A percentile compares a stretch with the other conserved stretches of the same genome.
Conservation (phyloP, 106 monocot species). For the Dendrobium officinale region DNA sequence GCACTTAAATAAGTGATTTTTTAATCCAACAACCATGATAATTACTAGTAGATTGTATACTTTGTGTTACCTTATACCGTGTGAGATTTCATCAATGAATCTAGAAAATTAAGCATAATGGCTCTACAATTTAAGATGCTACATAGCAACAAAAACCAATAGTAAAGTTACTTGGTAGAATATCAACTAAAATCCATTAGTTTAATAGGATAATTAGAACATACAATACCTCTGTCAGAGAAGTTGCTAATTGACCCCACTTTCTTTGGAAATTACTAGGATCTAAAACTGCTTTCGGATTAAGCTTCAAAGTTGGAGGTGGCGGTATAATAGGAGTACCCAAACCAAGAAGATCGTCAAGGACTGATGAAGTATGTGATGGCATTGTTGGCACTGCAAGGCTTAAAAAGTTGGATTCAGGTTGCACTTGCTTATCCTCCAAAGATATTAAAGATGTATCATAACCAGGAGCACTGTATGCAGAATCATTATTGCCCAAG, state of each 20-base stretch:
- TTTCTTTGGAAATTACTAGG: constrained; percentile 88
- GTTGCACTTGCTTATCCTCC: constrained; percentile 17
- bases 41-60: too few relatives aligned
- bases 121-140: too few relatives aligned
- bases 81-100: too few relatives aligned
- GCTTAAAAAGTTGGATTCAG: constrained; percentile 22
- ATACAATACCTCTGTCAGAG: constrained; percentile 53
- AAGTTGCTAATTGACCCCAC: constrained; percentile 71
- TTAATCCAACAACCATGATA: too few relatives aligned
- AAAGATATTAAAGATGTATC: constrained; percentile 28
- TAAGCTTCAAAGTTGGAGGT: constrained; percentile 61
- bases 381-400: constrained; percentile 19
- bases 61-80: too few relatives aligned
- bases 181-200: neutral
- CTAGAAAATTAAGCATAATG: too few relatives aligned
- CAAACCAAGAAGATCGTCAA: constrained; percentile 92
- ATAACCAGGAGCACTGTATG: constrained; percentile 70
- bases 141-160: too few relatives aligned
- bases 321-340: constrained; percentile 32
- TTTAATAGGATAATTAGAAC: neutral
- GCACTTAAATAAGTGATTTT: too few relatives aligned
- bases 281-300: constrained; percentile 73
- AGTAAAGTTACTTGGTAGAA: neutral
- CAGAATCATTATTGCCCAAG: constrained; percentile 39
- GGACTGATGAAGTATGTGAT: constrained; percentile 26